Conservation (phyloP, 75 land plant species). For the Isoetes taiwanensis region DNA sequence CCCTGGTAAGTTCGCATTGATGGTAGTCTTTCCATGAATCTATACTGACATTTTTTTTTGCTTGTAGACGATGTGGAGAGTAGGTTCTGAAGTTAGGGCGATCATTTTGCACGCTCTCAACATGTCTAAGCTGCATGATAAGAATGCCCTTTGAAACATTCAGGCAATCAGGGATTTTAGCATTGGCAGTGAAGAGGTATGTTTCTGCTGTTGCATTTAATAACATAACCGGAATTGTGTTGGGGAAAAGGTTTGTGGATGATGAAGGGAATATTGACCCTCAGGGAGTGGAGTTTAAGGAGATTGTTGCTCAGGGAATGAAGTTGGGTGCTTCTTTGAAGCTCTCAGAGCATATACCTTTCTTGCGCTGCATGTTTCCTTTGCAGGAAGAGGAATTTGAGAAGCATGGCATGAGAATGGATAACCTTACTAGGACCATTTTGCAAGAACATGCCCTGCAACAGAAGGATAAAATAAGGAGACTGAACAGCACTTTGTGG, state of each 20-base stretch:
- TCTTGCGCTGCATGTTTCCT: constrained; percentile 79
- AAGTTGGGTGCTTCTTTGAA: constrained; percentile 76
- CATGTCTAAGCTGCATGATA: no score
- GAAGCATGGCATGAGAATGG: constrained; percentile 45
- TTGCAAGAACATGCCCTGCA: constrained; percentile 72
- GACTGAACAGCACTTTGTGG: constrained; percentile 83
- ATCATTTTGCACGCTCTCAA: no score
- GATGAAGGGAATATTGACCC: constrained; percentile 58
- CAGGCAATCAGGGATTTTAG: no score
- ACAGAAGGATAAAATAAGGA: constrained; percentile 31
- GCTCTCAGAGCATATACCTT: constrained; percentile 67
- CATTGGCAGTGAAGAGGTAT: constrained; percentile 49
- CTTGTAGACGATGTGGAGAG: no score
- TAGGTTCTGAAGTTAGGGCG: no score
- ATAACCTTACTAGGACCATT: constrained; percentile 60
- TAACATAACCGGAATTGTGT: constrained; percentile 88
- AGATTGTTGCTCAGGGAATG: constrained; percentile 51
- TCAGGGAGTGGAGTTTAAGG: constrained; percentile 84
- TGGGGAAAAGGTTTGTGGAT: constrained; percentile 84
- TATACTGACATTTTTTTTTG: no score
- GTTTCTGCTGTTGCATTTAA: constrained; percentile 79
- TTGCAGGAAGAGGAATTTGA: constrained; percentile 64
- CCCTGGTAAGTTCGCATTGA: no score
- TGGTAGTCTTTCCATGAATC: no score
- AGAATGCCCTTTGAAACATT: no score